Evolutionary conservation across 176 grass and related monocot genomes (phyloP).

Genomic region (Phyllostachys edulis): DNA sequence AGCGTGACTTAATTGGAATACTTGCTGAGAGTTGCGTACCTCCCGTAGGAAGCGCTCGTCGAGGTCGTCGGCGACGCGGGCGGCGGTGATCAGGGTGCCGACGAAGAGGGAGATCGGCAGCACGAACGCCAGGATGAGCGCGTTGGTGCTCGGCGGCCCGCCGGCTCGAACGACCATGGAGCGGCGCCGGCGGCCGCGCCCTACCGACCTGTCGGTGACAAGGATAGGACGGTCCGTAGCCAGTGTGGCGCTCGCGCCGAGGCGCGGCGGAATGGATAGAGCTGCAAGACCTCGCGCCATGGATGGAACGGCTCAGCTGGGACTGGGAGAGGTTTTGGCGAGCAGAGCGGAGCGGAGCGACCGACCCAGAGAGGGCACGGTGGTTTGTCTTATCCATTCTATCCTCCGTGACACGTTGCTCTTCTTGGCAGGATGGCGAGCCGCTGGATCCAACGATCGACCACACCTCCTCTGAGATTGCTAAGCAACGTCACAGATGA

Average conservation of each 20-base stretch:
- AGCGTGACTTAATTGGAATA: neutral
- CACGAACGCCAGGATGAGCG: slow-evolving; percentile 75
- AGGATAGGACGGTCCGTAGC: neutral
- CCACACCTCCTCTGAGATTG: too few species aligned
- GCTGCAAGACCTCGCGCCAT: slow-evolving; percentile 35
- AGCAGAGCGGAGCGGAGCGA: neutral
- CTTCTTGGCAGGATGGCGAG: neutral
- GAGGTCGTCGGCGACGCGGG: slow-evolving; percentile 62
- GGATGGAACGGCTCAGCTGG: neutral
- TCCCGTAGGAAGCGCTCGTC: slow-evolving; percentile 82
- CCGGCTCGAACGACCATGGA: slow-evolving; percentile 51
- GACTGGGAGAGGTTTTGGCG: too few species aligned
- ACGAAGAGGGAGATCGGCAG: slow-evolving; percentile 79
- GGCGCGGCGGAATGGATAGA: neutral
- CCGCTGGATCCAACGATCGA: neutral
- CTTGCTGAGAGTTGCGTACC: slow-evolving; percentile 25
- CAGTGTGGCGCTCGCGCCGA: neutral
- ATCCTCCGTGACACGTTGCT: neutral
- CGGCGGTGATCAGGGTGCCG: slow-evolving; percentile 64
- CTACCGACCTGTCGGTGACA: neutral
- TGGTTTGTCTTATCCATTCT: slow-evolving; percentile 38
- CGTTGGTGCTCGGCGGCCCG: slow-evolving; percentile 68
- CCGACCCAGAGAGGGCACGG: neutral
- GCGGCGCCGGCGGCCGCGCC: slow-evolving; percentile 1
- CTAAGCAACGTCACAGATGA: too few species aligned